Evolutionary conservation across 805 yeast genomes (phyloP).

Genomic region (Ogataea paradorogensis): DNA sequence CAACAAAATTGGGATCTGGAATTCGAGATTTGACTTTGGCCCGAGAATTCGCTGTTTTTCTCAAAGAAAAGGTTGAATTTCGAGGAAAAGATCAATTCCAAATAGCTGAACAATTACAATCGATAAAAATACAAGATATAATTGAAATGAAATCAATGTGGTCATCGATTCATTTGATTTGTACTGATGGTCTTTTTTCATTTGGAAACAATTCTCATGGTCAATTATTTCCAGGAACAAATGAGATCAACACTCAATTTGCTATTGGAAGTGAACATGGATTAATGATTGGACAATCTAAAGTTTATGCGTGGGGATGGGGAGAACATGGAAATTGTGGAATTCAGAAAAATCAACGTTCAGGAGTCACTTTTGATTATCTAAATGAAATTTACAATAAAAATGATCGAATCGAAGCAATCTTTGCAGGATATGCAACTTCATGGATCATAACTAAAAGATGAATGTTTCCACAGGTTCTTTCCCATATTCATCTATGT

Average conservation of each 20-base stretch:
- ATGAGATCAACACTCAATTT: constrained; percentile 20
- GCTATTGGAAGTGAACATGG: constrained; percentile 90
- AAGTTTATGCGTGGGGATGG: constrained; percentile 91
- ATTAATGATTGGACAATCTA: constrained; percentile 32
- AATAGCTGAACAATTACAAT: constrained; percentile 7
- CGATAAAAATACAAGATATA: constrained; percentile 1
- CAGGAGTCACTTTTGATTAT: constrained; percentile 36
- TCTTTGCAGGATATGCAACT: constrained; percentile 67
- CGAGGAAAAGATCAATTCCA: constrained; percentile 36
- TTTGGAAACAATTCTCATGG: constrained; percentile 77
- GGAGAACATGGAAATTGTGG: constrained; percentile 99
- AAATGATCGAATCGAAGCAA: constrained; percentile 26
- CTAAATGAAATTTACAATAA: constrained; percentile 34
- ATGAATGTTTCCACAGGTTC: constrained; percentile 65
- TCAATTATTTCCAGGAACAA: constrained; percentile 44
- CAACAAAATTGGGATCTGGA: constrained; percentile 13
- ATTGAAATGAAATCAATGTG: constrained; percentile 58
- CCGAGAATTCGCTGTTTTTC: constrained; percentile 52
- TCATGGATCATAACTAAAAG: constrained; percentile 47
- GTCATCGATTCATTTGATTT: constrained; percentile 65
- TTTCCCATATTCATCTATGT: constrained; percentile 76
- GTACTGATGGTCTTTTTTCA: constrained; percentile 36
- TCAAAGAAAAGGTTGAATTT: constrained; percentile 19
- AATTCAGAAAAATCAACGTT: constrained; percentile 16
- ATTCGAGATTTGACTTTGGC: constrained; percentile 41